Evolutionary conservation across 1,284 basidiomycete genomes (phyloP).

Genomic region (Cryptococcus maquisensis): DNA sequence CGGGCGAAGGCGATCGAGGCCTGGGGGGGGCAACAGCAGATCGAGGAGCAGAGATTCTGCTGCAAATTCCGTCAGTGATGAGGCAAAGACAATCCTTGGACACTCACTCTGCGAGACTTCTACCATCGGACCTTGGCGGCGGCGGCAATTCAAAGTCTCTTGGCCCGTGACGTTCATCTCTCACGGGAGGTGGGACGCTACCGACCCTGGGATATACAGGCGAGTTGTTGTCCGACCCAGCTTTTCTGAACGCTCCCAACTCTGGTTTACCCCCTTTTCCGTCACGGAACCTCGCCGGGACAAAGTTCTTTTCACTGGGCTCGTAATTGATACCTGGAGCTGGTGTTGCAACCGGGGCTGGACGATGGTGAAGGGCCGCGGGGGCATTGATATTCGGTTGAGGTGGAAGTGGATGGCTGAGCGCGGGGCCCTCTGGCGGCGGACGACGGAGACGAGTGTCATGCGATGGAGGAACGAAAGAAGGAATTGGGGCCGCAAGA

Average conservation of each 20-base stretch:
- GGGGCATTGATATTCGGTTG: background rate
- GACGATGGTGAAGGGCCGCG: background rate
- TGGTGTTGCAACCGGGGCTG: background rate
- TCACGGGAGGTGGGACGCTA: too few relatives aligned
- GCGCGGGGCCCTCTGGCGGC: background rate
- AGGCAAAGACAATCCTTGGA: background rate
- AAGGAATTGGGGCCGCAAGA: too few relatives aligned
- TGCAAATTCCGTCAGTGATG: background rate
- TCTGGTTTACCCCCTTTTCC: background rate
- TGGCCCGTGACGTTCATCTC: too few relatives aligned
- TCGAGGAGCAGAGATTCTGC: background rate
- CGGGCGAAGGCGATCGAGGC: slow-evolving; percentile 8
- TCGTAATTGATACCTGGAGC: background rate
- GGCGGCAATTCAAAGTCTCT: background rate
- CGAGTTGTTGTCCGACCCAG: background rate
- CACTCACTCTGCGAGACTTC: slow-evolving; percentile 6
- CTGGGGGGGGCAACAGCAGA: background rate
- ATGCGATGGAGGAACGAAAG: too few relatives aligned
- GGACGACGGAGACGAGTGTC: too few relatives aligned
- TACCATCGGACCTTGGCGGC: background rate
- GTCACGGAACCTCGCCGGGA: background rate
- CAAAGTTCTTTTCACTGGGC: slow-evolving; percentile 1
- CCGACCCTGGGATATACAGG: too few relatives aligned
- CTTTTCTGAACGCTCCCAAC: background rate
- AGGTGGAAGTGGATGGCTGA: background rate